These are phyloP conservation scores for Solanum stenotomum DNA, from an alignment of 257 asterid genomes.

Conservation along the genomic window DNA sequence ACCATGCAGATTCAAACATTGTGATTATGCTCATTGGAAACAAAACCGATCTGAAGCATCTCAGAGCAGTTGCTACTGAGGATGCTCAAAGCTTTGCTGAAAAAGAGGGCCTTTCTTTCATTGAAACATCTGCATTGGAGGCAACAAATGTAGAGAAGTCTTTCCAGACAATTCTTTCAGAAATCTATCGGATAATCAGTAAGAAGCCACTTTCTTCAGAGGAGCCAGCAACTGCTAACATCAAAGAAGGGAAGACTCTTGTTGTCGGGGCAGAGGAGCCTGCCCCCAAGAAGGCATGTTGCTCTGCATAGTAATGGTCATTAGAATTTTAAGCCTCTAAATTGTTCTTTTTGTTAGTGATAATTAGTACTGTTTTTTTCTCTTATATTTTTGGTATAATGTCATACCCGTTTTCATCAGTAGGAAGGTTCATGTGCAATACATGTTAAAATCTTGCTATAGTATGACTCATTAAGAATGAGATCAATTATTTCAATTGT, in stretches of 20 bases:
- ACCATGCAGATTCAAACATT: conserved; percentile 86
- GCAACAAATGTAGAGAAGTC: conserved; percentile 84
- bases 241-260: conserved; percentile 79
- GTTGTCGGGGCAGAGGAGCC: conserved; percentile 63
- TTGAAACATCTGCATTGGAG: conserved; percentile 87
- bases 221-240: conserved; percentile 41
- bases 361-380: not conserved
- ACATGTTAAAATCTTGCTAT: not conserved
- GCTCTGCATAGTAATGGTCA: conserved; percentile 45
- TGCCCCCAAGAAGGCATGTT: conserved; percentile 54
- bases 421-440: not conserved
- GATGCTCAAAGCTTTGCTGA: conserved; percentile 91
- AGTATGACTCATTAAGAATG: not conserved
- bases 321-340: not conserved
- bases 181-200: conserved; percentile 74
- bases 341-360: not conserved
- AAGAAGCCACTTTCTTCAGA: conserved; percentile 73
- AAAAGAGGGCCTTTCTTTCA: conserved; percentile 78
- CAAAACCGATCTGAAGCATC: conserved; percentile 86
- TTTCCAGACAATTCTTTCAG: conserved; percentile 77
- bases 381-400: not conserved
- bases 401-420: not conserved
- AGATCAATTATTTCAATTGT: not conserved
- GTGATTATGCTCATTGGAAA: conserved; percentile 89
- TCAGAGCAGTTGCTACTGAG: conserved; percentile 82